phyloP scores from a whole-genome alignment of 225 moss, liverwort and hornwort species.

The Takakia lepidozioides region DNA sequence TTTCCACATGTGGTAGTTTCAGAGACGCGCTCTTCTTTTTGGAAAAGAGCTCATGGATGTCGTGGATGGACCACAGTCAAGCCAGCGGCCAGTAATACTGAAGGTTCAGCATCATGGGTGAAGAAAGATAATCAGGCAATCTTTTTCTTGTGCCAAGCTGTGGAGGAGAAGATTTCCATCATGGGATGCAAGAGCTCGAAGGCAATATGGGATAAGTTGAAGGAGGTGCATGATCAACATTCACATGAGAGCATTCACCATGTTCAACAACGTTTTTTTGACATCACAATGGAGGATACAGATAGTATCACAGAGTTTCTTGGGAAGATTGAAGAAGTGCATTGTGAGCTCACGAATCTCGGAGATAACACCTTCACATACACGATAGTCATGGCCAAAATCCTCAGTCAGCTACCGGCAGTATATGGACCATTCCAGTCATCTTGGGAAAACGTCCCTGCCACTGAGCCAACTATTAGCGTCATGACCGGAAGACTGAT shows the following conservation, averaged over 20 bases:
- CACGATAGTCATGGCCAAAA: background rate
- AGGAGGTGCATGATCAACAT: background rate
- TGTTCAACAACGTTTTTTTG: background rate
- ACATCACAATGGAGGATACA: background rate
- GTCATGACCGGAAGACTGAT: background rate
- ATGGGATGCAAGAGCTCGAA: background rate
- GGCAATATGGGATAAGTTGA: conserved; percentile 2
- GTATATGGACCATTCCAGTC: too few relatives aligned
- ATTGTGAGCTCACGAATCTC: conserved; percentile 1
- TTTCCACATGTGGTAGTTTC: background rate
- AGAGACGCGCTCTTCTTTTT: background rate
- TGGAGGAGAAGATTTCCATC: too few relatives aligned
- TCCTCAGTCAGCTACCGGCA: too few relatives aligned
- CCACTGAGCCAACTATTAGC: background rate
- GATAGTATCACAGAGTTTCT: conserved; percentile 1
- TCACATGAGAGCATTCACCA: background rate
- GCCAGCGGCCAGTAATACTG: too few relatives aligned
- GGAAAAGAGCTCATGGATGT: background rate
- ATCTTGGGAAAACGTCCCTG: too few relatives aligned
- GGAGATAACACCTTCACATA: background rate
- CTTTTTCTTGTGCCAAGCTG: too few relatives aligned
- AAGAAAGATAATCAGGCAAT: too few relatives aligned
- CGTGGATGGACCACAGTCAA: too few relatives aligned
- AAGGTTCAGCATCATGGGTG: too few relatives aligned
- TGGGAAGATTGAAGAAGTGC: background rate